A percentile compares a stretch with the other conserved stretches of the same genome.
phyloP scores from a whole-genome alignment of 352 stramenopile genomes.

The Globisporangium parvum region DNA sequence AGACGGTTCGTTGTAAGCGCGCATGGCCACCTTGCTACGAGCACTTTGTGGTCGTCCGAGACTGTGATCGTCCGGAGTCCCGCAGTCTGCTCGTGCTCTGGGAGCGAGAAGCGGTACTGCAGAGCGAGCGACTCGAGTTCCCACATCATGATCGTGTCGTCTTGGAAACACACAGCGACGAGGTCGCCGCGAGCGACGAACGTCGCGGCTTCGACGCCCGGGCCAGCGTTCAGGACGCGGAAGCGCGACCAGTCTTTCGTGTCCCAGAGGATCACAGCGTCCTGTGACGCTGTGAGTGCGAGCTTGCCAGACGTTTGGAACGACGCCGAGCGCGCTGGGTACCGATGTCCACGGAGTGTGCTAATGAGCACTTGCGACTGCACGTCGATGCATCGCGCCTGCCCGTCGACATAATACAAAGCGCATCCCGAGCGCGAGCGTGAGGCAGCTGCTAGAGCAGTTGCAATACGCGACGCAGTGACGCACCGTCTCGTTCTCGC shows the following conservation, averaged over 20 bases:
- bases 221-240: constrained; percentile 70
- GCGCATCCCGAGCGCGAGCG: background rate
- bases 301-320: constrained; percentile 73
- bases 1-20: background rate
- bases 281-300: constrained; percentile 66
- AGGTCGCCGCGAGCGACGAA: constrained; percentile 58
- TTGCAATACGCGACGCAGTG: background rate
- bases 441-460: background rate
- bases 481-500: constrained; percentile 70
- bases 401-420: background rate
- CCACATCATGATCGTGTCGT: constrained; percentile 87
- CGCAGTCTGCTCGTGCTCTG: constrained; percentile 51
- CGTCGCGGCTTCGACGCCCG: constrained; percentile 52
- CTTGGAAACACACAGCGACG: constrained; percentile 76
- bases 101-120: constrained; percentile 66
- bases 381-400: constrained; percentile 73
- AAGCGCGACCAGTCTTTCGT: constrained; percentile 80
- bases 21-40: constrained; percentile 63
- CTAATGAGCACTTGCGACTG: constrained; percentile 67
- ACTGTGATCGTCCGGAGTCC: constrained; percentile 63
- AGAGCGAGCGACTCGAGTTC: constrained; percentile 66
- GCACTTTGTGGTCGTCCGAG: constrained; percentile 66
- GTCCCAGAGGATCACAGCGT: constrained; percentile 82
- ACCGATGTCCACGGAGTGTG: constrained; percentile 62
- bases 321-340: constrained; percentile 41